These are phyloP conservation scores for Babesia bigemina DNA, from an alignment of 169 alveolate genomes.

Conservation along the genomic window DNA sequence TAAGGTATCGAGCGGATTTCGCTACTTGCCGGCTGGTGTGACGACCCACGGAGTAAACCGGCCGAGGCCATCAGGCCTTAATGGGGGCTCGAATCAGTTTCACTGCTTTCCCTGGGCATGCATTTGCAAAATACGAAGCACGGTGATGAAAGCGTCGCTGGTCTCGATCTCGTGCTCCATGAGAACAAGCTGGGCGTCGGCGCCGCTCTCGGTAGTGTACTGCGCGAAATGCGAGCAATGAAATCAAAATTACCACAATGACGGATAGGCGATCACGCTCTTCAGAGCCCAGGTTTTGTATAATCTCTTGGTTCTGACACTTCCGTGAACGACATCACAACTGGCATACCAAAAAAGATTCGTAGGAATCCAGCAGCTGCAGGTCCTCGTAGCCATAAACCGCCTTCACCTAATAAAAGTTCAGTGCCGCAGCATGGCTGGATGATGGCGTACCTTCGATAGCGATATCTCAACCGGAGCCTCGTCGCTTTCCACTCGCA, in stretches of 20 bases:
- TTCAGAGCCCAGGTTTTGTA: conserved; percentile 11
- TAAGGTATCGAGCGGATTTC: too few species aligned
- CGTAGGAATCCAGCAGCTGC: conserved; percentile 17
- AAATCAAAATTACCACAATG: conserved; percentile 31
- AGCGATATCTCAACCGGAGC: conserved; percentile 30
- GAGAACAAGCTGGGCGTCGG: conserved; percentile 20
- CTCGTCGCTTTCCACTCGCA: conserved; percentile 31
- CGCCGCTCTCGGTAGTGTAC: background rate
- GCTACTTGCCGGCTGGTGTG: too few species aligned
- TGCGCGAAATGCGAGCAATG: background rate
- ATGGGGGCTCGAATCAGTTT: background rate
- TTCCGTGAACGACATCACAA: background rate
- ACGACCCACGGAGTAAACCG: too few species aligned
- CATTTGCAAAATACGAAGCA: conserved; percentile 61
- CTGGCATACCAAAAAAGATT: conserved; percentile 1
- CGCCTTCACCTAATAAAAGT: conserved; percentile 31
- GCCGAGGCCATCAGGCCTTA: too few species aligned
- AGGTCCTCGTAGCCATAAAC: conserved; percentile 45
- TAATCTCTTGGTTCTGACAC: conserved; percentile 8
- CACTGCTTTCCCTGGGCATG: conserved; percentile 10
- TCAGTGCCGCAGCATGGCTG: background rate
- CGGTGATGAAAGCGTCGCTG: conserved; percentile 63
- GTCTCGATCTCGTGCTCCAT: conserved; percentile 55
- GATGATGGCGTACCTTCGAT: conserved; percentile 10
- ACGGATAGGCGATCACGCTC: conserved; percentile 62